Conservation (phyloP, 352 stramenopile genomes). For the Pythium volutum region DNA sequence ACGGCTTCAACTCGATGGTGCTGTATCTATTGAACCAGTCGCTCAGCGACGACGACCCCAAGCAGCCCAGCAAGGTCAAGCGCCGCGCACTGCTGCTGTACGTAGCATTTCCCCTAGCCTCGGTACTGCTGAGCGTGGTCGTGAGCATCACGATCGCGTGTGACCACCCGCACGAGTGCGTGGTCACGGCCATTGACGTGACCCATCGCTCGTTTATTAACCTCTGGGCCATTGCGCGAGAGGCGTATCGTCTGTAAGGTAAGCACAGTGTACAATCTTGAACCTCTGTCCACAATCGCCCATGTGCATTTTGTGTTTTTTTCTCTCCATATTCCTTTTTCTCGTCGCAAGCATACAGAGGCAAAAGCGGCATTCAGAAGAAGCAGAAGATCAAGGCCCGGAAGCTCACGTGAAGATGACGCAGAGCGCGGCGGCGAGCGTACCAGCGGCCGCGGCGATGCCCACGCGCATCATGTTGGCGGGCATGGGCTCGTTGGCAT, state of each 20-base stretch:
- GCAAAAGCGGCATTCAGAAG: constrained; percentile 3
- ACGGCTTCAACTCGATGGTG: constrained; percentile 63
- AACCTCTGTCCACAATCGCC: constrained; percentile 3
- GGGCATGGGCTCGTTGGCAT: constrained; percentile 35
- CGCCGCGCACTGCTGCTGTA: constrained; percentile 45
- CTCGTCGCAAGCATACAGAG: constrained; percentile 10
- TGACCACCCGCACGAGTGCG: constrained; percentile 62
- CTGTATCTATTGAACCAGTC: constrained; percentile 54
- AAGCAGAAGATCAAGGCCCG: not conserved
- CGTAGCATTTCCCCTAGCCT: constrained; percentile 58
- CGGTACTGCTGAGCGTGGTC: constrained; percentile 51
- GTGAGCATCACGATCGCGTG: constrained; percentile 72
- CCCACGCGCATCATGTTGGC: constrained; percentile 40
- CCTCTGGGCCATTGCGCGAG: constrained; percentile 34
- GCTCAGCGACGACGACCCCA: constrained; percentile 11
- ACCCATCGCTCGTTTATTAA: constrained; percentile 29
- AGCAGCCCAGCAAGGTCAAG: constrained; percentile 27
- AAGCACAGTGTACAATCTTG: not conserved
- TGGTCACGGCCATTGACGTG: constrained; percentile 33
- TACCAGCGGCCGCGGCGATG: constrained; percentile 54
- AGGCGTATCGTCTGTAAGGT: constrained; percentile 48
- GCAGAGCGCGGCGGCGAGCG: constrained; percentile 54
- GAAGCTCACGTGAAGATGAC: constrained; percentile 47
- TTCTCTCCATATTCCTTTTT: constrained; percentile 23
- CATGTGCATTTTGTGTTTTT: not conserved